Percentiles rank a stretch among this genome's conserved stretches.
These are phyloP conservation scores for Podaxis sp. DNA, from an alignment of 768 basidiomycete species.

Conservation along the genomic window DNA sequence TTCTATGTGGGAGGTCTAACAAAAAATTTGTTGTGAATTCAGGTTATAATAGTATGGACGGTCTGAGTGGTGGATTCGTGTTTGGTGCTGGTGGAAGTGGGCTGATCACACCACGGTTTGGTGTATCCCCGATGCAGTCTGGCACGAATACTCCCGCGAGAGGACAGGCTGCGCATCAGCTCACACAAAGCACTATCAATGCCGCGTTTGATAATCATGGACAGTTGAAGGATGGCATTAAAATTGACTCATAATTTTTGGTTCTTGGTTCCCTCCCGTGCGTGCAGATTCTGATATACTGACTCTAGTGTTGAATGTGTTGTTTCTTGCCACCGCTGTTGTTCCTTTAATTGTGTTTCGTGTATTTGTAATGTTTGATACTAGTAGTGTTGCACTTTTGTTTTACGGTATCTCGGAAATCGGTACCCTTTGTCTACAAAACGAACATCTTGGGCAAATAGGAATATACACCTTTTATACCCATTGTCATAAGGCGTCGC, in stretches of 20 bases:
- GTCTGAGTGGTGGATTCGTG: conserved; percentile 81
- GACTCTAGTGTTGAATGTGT: not conserved
- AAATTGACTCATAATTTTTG: conserved; percentile 30
- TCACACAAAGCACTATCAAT: conserved; percentile 49
- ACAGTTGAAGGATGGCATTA: conserved; percentile 31
- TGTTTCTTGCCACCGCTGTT: not conserved
- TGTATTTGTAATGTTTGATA: not conserved
- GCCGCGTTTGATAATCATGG: conserved; percentile 39
- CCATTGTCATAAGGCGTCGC: too few relatives aligned
- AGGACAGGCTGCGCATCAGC: conserved; percentile 19
- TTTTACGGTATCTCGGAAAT: not conserved
- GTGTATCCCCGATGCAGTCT: conserved; percentile 58
- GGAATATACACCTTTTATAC: too few relatives aligned
- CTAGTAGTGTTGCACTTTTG: not conserved
- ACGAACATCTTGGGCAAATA: too few relatives aligned
- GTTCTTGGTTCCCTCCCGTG: not conserved
- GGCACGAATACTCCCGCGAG: conserved; percentile 50
- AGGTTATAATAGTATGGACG: conserved; percentile 86
- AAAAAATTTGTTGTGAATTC: not conserved
- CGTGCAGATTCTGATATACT: not conserved
- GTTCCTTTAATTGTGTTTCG: not conserved
- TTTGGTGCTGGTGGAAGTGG: conserved; percentile 84
- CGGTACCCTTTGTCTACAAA: too few relatives aligned
- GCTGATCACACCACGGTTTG: conserved; percentile 73
- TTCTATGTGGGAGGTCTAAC: not conserved